Base-by-base conservation (phyloP, 495 filamentous ascomycete genomes). In the Penicillium soppii region DNA sequence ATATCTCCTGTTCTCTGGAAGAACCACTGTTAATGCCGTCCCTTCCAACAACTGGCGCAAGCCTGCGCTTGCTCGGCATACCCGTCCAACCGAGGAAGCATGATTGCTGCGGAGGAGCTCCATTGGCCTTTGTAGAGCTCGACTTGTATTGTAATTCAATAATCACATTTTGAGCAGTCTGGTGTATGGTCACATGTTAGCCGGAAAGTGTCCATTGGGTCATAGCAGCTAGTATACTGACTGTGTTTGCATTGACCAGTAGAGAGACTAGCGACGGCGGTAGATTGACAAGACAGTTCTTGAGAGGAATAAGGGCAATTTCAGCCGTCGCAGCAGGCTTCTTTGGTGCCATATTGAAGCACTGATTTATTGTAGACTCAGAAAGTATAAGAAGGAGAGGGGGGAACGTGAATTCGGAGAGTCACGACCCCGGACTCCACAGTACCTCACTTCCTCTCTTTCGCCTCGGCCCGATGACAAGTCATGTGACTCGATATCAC, bases 41-140 rank as follows among this genome's bases (percentile, higher is more conserved):
- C 51, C 85, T 80, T 36, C 83, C 77, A 15, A 91, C 82, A 12
- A 91, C 78, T 3, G 89, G 81, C 23, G 83, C 83, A 54, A 87
- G 72, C 66, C 83, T 88, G 55, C 87, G 78, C 78, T 90, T 91
- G 78, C 91, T 96, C 55, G 88, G 85, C 89, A 97, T 94, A 52
- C 94, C 94, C 15, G 94, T 95, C 95, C 95, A 98, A 59, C 94
- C 94, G 38, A 94, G 74, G 56, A 85, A 95, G 56, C 91, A 80
- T 45, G 89, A 91, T 56, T 77, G 86, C 62, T 79, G 80, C 21
- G 74, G 67, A 40, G 76, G 59, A 54, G 65, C 68, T 43, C 72
- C 73, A 63, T 69, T 63, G 61, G 63, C 43, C 65, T 74, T 69
- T 8, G 51, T 58, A n/a, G 62, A 52, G n/a, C 60, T 47, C 13